Evolutionary conservation across 2,329 filamentous ascomycete species (phyloP).

Genomic region (Huntiella omanensis): DNA sequence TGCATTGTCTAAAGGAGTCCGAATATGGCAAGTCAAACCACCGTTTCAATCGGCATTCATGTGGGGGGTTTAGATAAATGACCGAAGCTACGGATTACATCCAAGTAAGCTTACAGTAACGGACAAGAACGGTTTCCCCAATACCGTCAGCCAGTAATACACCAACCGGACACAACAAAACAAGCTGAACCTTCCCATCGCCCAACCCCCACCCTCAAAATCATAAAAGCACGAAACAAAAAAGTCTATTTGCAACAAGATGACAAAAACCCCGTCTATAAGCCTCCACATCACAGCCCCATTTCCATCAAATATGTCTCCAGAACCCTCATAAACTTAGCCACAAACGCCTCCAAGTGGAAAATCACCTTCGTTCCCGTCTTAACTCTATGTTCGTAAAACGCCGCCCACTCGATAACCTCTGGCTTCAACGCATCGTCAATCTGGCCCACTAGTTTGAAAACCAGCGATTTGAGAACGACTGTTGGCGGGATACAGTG

Average conservation of each 20-base stretch:
- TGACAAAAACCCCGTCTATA: not conserved
- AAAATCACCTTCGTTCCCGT: constrained; percentile 93
- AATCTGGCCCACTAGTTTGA: constrained; percentile 72
- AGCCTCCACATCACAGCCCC: constrained; percentile 34
- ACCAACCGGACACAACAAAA: not conserved
- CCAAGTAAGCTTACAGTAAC: too few species aligned
- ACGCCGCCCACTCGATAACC: constrained; percentile 87
- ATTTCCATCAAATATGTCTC: constrained; percentile 86
- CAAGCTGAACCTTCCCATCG: too few species aligned
- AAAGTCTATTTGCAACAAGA: not conserved
- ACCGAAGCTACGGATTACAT: too few species aligned
- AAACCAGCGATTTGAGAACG: constrained; percentile 85
- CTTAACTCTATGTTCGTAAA: constrained; percentile 90
- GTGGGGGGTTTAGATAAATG: too few species aligned
- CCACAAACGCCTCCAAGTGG: constrained; percentile 93
- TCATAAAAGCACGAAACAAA: not conserved
- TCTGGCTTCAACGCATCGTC: constrained; percentile 83
- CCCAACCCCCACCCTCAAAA: not conserved
- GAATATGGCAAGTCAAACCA: too few species aligned
- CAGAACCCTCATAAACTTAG: constrained; percentile 91
- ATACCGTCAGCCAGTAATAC: not conserved
- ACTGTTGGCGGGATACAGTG: constrained; percentile 94
- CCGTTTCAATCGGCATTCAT: too few species aligned
- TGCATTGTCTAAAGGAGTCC: too few species aligned
- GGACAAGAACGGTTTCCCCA: too few species aligned